Conservation (phyloP, 2,329 filamentous ascomycete genomes). For the Calonectria leucothoes region DNA sequence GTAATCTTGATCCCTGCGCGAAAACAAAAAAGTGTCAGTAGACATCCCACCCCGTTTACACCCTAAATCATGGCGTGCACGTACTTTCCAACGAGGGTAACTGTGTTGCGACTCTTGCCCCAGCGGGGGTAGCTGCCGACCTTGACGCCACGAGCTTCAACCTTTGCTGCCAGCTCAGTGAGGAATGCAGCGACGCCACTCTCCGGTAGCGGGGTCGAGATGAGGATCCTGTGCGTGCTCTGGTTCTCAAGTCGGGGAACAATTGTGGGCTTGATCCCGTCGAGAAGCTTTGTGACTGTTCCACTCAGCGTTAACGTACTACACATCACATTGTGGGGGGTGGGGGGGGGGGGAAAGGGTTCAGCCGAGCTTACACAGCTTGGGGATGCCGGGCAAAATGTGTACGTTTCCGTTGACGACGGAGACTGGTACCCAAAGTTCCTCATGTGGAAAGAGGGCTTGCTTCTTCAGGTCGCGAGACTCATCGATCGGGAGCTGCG, state of each 20-base stretch:
- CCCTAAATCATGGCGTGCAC: slow-evolving; percentile 29
- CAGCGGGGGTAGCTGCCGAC: slow-evolving; percentile 95
- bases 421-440: slow-evolving; percentile 90
- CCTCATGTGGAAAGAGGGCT: slow-evolving; percentile 81
- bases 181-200: slow-evolving; percentile 87
- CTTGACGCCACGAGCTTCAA: slow-evolving; percentile 83
- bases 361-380: slow-evolving; percentile 68
- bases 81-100: slow-evolving; percentile 82
- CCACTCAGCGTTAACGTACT: slow-evolving; percentile 19
- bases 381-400: slow-evolving; percentile 90
- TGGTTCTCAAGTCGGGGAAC: slow-evolving; percentile 80
- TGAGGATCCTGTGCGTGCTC: slow-evolving; percentile 80
- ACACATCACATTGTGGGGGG: neutral
- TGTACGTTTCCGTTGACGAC: slow-evolving; percentile 95
- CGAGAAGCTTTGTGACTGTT: slow-evolving; percentile 78
- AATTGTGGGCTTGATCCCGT: slow-evolving; percentile 78
- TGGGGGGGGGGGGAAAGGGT: neutral
- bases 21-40: slow-evolving; percentile 26
- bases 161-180: slow-evolving; percentile 79
- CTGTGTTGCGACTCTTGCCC: slow-evolving; percentile 88
- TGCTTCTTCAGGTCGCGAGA: slow-evolving; percentile 74
- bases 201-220: slow-evolving; percentile 90
- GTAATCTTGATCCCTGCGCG: slow-evolving; percentile 77
- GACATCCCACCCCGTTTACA: slow-evolving; percentile 29
- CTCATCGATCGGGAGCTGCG: slow-evolving; percentile 83